Evolutionary conservation across 192 early-diverging fungal genomes (phyloP), one percentile per base, ranked within the genome.

Genomic region (Coemansia sp.): DNA sequence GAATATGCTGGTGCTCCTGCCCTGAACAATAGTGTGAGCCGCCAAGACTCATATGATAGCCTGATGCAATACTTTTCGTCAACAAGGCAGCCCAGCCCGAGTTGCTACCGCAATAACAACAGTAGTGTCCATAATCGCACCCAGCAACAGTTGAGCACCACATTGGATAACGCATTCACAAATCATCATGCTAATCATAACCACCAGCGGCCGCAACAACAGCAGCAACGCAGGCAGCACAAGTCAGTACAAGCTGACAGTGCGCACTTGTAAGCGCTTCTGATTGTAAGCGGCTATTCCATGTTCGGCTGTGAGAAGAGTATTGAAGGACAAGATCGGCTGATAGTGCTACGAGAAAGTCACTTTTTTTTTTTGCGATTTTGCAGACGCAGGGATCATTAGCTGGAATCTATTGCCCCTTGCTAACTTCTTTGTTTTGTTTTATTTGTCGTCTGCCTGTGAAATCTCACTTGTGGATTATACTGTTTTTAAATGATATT

Each of bases 41-140:
- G 54, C 54, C 25, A 12, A 4, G 14, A 28, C 6, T 44, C 38
- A 1, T 44, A 16, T 44, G 38, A 44, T 44, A 44, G 38, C 3
- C 25, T 54, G 52, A 54, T 52, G 25, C 50, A 52, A 1, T 44
- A 44, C 14, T 44, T 44, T 44, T 44, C 38, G 38, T 44, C 38
- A 44, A 44, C 38, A 44, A 10, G 16, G 38, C 38, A 44, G 38
- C 2, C 12, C 38, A 44, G 38, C 38, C 38, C 38, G 14, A 44
- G 12, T 16, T 14, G 38, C 38, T 44, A 44, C 14, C 38, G 12
- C 38, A 44, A 44, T 16, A 44, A 44, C 38, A 44, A 44, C 38
- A 44, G 16, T 44, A 1, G 38, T 16, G 38, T 14, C 14, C 38
- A 44, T 16, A 14, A 44, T 16, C 12, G 38, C 38, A 16, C 38